phyloP scores from a whole-genome alignment of 495 filamentous ascomycete genomes.

The Aspergillus carlsbadensis region DNA sequence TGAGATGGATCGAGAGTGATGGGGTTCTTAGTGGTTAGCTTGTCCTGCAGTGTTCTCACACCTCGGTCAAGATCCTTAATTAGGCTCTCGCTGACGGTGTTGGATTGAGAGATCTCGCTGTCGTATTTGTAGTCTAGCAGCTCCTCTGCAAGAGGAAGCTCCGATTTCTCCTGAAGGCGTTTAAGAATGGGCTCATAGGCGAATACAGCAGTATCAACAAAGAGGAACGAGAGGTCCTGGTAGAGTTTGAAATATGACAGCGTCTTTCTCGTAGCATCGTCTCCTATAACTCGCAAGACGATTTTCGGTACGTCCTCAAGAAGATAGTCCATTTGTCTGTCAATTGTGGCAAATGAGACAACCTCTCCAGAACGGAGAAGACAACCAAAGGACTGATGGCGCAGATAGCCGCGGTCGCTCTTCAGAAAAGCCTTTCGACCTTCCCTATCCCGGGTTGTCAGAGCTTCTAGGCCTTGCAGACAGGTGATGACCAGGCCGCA shows the following conservation, averaged over 20 bases:
- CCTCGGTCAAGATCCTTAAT: conserved; percentile 7
- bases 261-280: conserved; percentile 39
- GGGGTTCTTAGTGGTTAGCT: conserved; percentile 28
- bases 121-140: conserved; percentile 40
- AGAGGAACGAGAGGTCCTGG: conserved; percentile 41
- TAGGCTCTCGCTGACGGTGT: conserved; percentile 15
- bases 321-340: conserved; percentile 57
- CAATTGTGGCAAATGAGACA: conserved; percentile 61
- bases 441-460: conserved; percentile 26
- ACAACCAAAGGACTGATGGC: conserved; percentile 62
- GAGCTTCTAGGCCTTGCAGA: conserved; percentile 40
- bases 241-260: conserved; percentile 38
- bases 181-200: conserved; percentile 69
- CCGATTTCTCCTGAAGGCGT: conserved; percentile 54
- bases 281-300: conserved; percentile 50
- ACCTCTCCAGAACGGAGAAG: conserved; percentile 50
- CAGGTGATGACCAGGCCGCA: conserved; percentile 49
- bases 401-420: conserved; percentile 50
- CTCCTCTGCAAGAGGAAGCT: conserved; percentile 52
- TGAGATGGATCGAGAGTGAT: conserved; percentile 60
- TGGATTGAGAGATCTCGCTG: conserved; percentile 21
- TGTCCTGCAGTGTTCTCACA: conserved; percentile 15
- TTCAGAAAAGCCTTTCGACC: conserved; percentile 47
- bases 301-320: conserved; percentile 45
- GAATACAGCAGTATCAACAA: conserved; percentile 66